phyloP scores from a whole-genome alignment of 2,329 filamentous ascomycete genomes.

The Sporothrix mexicana region DNA sequence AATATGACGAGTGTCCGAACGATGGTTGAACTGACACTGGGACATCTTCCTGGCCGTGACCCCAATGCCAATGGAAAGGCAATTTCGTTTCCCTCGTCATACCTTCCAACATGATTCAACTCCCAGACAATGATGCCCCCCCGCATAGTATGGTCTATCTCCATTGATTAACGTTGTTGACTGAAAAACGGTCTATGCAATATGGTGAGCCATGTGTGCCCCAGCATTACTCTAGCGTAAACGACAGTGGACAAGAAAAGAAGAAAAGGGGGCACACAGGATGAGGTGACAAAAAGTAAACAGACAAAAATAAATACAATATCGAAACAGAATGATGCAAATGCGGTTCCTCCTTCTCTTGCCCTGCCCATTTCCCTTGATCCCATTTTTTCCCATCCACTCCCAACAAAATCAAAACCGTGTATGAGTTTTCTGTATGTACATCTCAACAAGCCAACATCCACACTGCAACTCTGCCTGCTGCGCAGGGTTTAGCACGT shows the following conservation, averaged over 20 bases:
- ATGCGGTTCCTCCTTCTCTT: constrained; percentile 11
- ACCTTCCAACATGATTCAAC: not conserved
- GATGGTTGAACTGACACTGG: not conserved
- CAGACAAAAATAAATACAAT: not conserved
- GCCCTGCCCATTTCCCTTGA: not conserved
- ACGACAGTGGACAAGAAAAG: not conserved
- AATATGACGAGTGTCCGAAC: not conserved
- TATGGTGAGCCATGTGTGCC: not conserved
- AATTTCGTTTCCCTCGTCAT: not conserved
- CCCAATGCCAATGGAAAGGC: not conserved
- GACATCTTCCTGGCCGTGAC: not conserved
- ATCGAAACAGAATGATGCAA: constrained; percentile 12
- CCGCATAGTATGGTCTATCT: not conserved
- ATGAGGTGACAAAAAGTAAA: constrained; percentile 14
- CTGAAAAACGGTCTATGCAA: constrained; percentile 9
- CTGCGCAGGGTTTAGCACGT: constrained; percentile 60
- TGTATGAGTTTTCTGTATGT: not conserved
- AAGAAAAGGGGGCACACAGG: not conserved
- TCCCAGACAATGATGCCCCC: not conserved
- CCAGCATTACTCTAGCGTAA: not conserved
- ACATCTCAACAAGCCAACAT: not conserved
- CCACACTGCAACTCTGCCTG: not conserved
- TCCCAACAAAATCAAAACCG: not conserved
- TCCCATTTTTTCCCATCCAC: constrained; percentile 10
- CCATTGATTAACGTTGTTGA: not conserved